These are phyloP conservation scores for Allium cepa DNA, from an alignment of 106 monocot genomes.

Conservation along the genomic window DNA sequence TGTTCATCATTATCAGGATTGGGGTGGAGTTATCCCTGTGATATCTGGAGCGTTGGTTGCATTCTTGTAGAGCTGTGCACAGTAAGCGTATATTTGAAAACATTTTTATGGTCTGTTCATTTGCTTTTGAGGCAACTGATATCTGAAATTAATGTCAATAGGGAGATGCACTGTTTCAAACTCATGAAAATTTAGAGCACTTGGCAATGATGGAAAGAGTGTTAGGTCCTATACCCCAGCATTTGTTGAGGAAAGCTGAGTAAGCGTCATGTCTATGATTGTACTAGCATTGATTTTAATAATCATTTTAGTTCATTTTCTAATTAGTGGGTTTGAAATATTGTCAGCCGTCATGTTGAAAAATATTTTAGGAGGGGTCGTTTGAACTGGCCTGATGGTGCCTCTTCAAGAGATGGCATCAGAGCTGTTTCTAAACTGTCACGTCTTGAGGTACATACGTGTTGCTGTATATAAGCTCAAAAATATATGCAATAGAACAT, in stretches of 20 bases:
- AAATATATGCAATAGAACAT: too few species aligned
- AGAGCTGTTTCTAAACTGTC: slow-evolving; percentile 51
- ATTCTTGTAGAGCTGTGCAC: slow-evolving; percentile 71
- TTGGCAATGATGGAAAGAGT: slow-evolving; percentile 95
- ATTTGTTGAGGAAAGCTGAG: slow-evolving; percentile 74
- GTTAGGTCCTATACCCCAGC: slow-evolving; percentile 59
- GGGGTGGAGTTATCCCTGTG: slow-evolving; percentile 69
- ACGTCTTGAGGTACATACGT: slow-evolving; percentile 40
- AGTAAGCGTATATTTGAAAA: slow-evolving; percentile 8
- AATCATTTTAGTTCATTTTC: neutral
- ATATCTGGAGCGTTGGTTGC: slow-evolving; percentile 75
- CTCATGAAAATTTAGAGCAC: slow-evolving; percentile 85
- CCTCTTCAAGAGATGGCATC: slow-evolving; percentile 55
- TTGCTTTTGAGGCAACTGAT: neutral
- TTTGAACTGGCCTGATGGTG: slow-evolving; percentile 72
- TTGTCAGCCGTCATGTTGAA: slow-evolving; percentile 44
- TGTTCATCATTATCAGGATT: slow-evolving; percentile 26
- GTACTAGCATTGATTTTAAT: too few species aligned
- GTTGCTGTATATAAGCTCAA: too few species aligned
- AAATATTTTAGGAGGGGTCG: slow-evolving; percentile 60
- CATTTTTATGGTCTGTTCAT: neutral
- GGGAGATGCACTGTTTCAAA: slow-evolving; percentile 88
- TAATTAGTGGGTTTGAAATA: neutral
- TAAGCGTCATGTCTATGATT: slow-evolving; percentile 10
- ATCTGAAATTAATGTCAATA: slow-evolving; percentile 3